Base-by-base conservation (phyloP, 305 asterid species). In the Coffea humblotiana region DNA sequence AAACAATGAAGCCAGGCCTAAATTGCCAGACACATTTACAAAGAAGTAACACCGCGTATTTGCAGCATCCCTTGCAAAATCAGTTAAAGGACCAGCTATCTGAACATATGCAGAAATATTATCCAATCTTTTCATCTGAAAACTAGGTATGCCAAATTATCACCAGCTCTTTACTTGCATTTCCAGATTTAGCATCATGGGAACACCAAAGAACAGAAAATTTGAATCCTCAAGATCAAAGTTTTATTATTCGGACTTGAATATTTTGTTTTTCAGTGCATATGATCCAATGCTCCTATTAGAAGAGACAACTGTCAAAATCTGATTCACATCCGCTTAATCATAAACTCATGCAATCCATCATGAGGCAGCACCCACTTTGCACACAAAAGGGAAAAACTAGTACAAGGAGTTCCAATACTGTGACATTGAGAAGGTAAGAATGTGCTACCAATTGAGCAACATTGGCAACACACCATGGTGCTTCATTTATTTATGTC, bases 131-230 rank as follows among this genome's bases (percentile, higher is more conserved):
- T 45, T 37, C 21, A 37, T n/a, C 51, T 72, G 73, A 60, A 72
- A 15, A 11, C 67, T 7, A 37, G 27, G 15, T 49, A 64, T 16
- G 16, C 35, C 23, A 52, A n/a, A 75, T 7, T n/a, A 56, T 27
- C 3, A 71, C 10, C 35, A 21, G 16, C 61, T 23, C 21, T 68
- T 27, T 29, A 16, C 37, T 52, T n/a, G 21, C 2, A 40, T 51
- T 32, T 48, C 40, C n/a, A 68, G 18, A 18, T 43, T 71, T 27
- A 35, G 48, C 45, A n/a, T n/a, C 27, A 56, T 8, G 37, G 8
- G 18, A 70, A n/a, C 78, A 74, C 68, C 68, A 63, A 63, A 63
- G 16, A 63, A n/a, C 68, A 8, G 68, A 63, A 63, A 9, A 8
- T 63, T 25, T 63, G 68, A 63, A 63, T 25, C 23, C 56, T 58